Evolutionary conservation across 202 grass and related monocot genomes (phyloP), one percentile per base, ranked within the genome.

Genomic region (Bolboschoenoplectus hybrid): DNA sequence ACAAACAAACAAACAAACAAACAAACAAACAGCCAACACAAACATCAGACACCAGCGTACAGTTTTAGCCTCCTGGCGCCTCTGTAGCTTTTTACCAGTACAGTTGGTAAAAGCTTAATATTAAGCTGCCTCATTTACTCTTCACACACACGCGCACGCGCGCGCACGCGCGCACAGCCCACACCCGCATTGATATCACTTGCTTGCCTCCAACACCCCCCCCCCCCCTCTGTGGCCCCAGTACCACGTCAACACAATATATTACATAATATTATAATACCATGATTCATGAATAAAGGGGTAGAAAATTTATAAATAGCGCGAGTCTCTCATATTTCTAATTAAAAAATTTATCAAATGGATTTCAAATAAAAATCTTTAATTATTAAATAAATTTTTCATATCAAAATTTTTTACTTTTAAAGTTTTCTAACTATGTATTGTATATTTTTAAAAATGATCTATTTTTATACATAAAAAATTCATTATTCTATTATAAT

Each of bases 11-110:
- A 84, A 6, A 81, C 55, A 11, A 61, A 58, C 34, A 57, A 26
- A 13, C 14, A 65, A 84, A 84, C 82, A 84, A 84, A 50, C 62
- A 84, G 5, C 46, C 62, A 52, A 49, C 79, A 81, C 55, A 11
- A 61, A 58, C 34, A 57, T 6, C 41, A 47, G 68, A 13, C 47
- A 35, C 39, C 32, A 70, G 43, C 44, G 47, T 57, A 84, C 82
- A 78, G 74, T 78, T 14, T 67, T 53, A 69, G 68, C 43, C 6
- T 49, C 70, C 69, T 6, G 13, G 1, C 12, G 1, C 80, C 76
- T 82, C 80, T 61, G 45, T 74, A 74, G 70, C 70, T 50, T 74
- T 70, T 83, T 67, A 83, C 63, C 81, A 83, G 80, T 50, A 80
- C 20, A 67, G 81, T 66, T 83, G 81, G 43, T 83, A 83, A 67